These are phyloP conservation scores for Priceomyces melissophilus DNA, from an alignment of 805 yeast genomes.

Conservation along the genomic window DNA sequence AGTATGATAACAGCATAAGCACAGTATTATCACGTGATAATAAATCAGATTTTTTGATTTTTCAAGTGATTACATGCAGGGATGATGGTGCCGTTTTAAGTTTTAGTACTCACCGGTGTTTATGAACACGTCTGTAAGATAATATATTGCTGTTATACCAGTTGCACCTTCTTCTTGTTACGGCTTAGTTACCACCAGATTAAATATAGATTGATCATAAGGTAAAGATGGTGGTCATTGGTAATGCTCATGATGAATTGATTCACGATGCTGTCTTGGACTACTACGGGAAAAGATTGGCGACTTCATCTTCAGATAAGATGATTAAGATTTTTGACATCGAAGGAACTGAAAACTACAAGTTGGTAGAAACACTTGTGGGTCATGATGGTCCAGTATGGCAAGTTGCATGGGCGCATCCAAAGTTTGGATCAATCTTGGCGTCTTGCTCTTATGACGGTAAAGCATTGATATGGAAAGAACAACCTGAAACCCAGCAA, in stretches of 20 bases:
- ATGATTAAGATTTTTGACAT: slow-evolving; percentile 93
- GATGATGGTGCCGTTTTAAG: no score
- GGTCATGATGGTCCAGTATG: slow-evolving; percentile 99
- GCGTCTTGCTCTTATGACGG: slow-evolving; percentile 97
- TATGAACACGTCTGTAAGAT: no score
- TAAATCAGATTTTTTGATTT: no score
- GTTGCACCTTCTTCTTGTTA: no score
- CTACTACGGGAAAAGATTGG: slow-evolving; percentile 92
- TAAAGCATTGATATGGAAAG: slow-evolving; percentile 90
- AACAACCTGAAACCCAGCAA: slow-evolving; percentile 67
- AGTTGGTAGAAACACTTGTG: slow-evolving; percentile 73
- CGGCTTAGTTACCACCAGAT: no score
- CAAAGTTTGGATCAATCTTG: slow-evolving; percentile 90
- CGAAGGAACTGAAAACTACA: slow-evolving; percentile 75
- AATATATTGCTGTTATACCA: no score
- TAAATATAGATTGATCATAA: not conserved
- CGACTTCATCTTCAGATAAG: slow-evolving; percentile 94
- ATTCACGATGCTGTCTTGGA: slow-evolving; percentile 97
- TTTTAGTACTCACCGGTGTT: no score
- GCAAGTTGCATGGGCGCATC: slow-evolving; percentile 99
- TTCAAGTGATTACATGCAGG: no score
- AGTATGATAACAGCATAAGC: no score
- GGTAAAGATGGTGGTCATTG: slow-evolving; percentile 66
- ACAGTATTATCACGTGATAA: no score
- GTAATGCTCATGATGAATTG: slow-evolving; percentile 87